These are phyloP conservation scores for Rhizopogon vinicolor DNA, from an alignment of 768 basidiomycete genomes.

Conservation along the genomic window DNA sequence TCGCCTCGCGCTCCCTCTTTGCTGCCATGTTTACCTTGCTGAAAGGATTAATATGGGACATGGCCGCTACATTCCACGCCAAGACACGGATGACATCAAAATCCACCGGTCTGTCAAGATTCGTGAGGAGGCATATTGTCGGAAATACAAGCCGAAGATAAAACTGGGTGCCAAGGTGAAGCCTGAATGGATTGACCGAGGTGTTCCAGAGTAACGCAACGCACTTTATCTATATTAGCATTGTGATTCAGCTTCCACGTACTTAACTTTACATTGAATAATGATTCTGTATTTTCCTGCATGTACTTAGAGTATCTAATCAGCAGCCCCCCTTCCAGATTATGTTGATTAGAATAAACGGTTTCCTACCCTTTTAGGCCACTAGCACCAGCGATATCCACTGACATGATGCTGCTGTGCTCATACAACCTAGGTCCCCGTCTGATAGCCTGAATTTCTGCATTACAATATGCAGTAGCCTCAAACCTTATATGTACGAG, in stretches of 20 bases:
- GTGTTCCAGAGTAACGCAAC: too few species aligned
- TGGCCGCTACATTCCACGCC: constrained; percentile 39
- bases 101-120: constrained; percentile 44
- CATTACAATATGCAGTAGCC: too few species aligned
- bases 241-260: too few species aligned
- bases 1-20: neutral
- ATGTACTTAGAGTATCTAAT: too few species aligned
- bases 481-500: too few species aligned
- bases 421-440: neutral
- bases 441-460: too few species aligned
- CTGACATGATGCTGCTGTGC: neutral
- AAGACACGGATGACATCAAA: constrained; percentile 30
- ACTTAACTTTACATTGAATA: too few species aligned
- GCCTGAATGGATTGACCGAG: constrained; percentile 37
- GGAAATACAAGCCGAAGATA: constrained; percentile 38
- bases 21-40: neutral
- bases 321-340: too few species aligned
- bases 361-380: neutral
- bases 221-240: too few species aligned
- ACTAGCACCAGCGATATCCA: neutral
- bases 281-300: too few species aligned
- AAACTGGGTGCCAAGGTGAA: constrained; percentile 24
- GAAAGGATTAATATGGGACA: constrained; percentile 34
- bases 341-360: neutral
- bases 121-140: constrained; percentile 45